These are phyloP conservation scores for Leucoagaricus sp. DNA, from an alignment of 1,284 basidiomycete genomes.

Conservation along the genomic window DNA sequence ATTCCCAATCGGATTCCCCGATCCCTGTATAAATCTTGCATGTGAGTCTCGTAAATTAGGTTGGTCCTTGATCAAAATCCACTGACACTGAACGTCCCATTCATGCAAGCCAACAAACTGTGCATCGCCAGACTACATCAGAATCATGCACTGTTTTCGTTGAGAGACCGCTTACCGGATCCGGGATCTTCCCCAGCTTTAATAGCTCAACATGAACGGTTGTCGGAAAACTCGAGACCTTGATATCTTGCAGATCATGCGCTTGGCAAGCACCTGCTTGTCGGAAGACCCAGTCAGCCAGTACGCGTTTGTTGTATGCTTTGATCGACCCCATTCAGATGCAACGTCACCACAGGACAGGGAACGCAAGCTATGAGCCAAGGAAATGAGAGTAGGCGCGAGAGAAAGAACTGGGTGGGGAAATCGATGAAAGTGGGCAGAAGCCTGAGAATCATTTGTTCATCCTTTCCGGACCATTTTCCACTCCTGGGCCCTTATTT, in stretches of 20 bases:
- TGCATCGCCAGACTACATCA: neutral
- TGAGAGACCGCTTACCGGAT: slow-evolving; percentile 69
- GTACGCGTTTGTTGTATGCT: slow-evolving; percentile 20
- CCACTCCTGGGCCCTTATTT: too few species aligned
- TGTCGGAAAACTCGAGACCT: slow-evolving; percentile 69
- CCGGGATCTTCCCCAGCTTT: slow-evolving; percentile 69
- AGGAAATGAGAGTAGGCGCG: neutral
- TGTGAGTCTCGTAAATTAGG: too few species aligned
- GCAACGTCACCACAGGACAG: neutral
- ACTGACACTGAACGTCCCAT: slow-evolving; percentile 82
- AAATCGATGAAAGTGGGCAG: neutral
- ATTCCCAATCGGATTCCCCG: slow-evolving; percentile 85
- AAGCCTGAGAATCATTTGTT: neutral
- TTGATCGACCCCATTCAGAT: slow-evolving; percentile 15
- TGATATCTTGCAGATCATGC: slow-evolving; percentile 67
- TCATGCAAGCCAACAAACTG: slow-evolving; percentile 79
- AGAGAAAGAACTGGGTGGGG: neutral
- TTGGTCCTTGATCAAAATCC: too few species aligned
- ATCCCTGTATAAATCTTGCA: slow-evolving; percentile 58
- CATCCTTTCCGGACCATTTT: neutral
- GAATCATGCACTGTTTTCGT: neutral
- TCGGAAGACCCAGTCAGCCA: slow-evolving; percentile 65
- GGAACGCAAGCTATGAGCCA: neutral
- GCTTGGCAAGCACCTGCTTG: slow-evolving; percentile 62
- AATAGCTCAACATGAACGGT: slow-evolving; percentile 85